phyloP scores from a whole-genome alignment of 495 filamentous ascomycete species.

The Talaromyces borbonicus region DNA sequence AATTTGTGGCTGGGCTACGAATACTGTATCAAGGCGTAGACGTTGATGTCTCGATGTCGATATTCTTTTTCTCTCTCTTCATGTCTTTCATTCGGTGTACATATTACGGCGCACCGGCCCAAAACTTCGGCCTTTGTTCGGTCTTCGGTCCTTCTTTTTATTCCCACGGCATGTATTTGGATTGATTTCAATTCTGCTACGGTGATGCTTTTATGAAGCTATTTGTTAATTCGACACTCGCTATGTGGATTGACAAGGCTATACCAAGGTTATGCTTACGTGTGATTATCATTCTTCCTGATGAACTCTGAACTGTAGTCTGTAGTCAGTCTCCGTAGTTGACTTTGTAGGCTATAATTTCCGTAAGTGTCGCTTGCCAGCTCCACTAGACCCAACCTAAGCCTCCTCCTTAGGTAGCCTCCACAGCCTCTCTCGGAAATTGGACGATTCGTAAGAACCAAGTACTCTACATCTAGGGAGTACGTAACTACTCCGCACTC shows the following conservation, averaged over 20 bases:
- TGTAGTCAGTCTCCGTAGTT: neutral
- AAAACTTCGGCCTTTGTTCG: neutral
- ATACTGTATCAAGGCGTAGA: conserved; percentile 22
- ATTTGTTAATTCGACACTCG: conserved; percentile 6
- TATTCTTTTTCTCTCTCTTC: neutral
- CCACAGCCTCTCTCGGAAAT: too few relatives aligned
- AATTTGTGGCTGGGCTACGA: conserved; percentile 34
- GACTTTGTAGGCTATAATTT: too few relatives aligned
- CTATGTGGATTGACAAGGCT: conserved; percentile 1
- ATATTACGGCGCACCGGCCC: neutral
- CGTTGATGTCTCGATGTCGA: neutral
- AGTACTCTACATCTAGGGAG: too few relatives aligned
- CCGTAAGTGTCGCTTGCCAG: too few relatives aligned
- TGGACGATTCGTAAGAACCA: too few relatives aligned
- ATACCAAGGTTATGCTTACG: neutral
- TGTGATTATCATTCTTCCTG: too few relatives aligned
- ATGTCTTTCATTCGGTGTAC: conserved; percentile 6
- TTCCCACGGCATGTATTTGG: neutral
- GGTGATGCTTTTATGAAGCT: neutral
- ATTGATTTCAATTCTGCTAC: neutral
- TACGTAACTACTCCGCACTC: too few relatives aligned
- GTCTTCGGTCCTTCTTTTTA: neutral
- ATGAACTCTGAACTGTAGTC: too few relatives aligned
- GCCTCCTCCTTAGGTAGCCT: too few relatives aligned
- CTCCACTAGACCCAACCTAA: too few relatives aligned